Conservation (phyloP, 495 filamentous ascomycete species). For the Neurospora sublineolata region DNA sequence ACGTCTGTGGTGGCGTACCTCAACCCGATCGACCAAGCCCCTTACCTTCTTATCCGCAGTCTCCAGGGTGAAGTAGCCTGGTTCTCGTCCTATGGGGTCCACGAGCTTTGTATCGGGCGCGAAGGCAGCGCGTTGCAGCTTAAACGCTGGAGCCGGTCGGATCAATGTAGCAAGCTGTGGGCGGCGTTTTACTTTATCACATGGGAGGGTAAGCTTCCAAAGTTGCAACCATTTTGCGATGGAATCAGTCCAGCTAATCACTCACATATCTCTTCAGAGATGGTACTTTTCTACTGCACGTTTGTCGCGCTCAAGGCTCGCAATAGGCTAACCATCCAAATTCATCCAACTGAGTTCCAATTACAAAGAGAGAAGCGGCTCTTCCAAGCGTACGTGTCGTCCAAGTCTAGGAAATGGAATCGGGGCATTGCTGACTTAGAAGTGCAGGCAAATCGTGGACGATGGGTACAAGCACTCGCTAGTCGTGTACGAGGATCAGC, state of each 20-base stretch:
- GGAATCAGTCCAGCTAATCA: background rate
- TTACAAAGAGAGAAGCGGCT: constrained; percentile 51
- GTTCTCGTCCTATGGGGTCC: constrained; percentile 35
- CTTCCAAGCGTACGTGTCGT: constrained; percentile 52
- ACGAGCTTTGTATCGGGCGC: constrained; percentile 39
- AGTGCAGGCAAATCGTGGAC: constrained; percentile 56
- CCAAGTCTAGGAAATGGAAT: constrained; percentile 6
- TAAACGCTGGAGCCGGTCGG: constrained; percentile 34
- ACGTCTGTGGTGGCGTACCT: constrained; percentile 39
- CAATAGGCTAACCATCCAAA: constrained; percentile 42
- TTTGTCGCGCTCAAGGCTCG: constrained; percentile 65
- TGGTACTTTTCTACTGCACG: constrained; percentile 71
- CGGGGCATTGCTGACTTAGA: background rate
- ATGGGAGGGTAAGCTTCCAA: constrained; percentile 39
- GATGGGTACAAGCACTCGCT: constrained; percentile 59
- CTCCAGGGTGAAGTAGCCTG: constrained; percentile 29
- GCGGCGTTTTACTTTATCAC: constrained; percentile 40
- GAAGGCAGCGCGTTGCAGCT: constrained; percentile 36
- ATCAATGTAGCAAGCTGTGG: constrained; percentile 37
- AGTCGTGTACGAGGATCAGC: constrained; percentile 56
- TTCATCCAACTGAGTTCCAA: constrained; percentile 46
- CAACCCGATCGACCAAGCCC: constrained; percentile 26
- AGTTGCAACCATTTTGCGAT: background rate
- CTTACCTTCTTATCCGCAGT: constrained; percentile 31
- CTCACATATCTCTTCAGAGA: constrained; percentile 24